phyloP scores from a whole-genome alignment of 768 basidiomycete genomes.

The Dendrothele bispora region DNA sequence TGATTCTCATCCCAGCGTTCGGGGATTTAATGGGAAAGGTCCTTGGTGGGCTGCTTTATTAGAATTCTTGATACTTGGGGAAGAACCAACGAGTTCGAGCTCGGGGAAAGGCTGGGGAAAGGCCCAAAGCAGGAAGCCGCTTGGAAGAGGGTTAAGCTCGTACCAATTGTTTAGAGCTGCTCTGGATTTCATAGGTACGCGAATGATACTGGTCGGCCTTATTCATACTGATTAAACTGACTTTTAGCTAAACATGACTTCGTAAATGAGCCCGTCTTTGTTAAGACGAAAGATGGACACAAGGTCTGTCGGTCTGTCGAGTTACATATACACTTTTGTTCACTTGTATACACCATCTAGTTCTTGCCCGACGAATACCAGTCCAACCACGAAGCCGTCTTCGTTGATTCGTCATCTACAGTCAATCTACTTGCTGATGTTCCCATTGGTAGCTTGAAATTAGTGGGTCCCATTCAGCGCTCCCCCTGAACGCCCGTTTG shows the following conservation, averaged over 20 bases:
- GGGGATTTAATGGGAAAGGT: constrained; percentile 71
- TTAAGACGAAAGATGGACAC: constrained; percentile 56
- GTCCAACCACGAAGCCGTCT: constrained; percentile 50
- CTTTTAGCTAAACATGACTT: constrained; percentile 72
- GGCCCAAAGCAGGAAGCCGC: constrained; percentile 39
- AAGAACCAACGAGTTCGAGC: constrained; percentile 48
- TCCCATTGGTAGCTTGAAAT: constrained; percentile 72
- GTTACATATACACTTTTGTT: background rate
- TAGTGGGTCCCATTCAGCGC: constrained; percentile 60
- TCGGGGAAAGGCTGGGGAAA: constrained; percentile 29
- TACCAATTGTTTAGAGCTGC: constrained; percentile 89
- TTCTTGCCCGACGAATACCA: constrained; percentile 59
- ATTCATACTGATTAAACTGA: constrained; percentile 9
- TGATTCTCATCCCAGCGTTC: constrained; percentile 49
- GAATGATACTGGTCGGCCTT: too few species aligned
- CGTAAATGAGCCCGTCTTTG: constrained; percentile 51
- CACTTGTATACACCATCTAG: constrained; percentile 34
- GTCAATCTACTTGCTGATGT: constrained; percentile 78
- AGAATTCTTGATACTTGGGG: constrained; percentile 63
- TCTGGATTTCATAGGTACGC: constrained; percentile 79
- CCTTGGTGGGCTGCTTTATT: constrained; percentile 69
- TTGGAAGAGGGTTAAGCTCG: constrained; percentile 83
- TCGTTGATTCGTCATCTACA: constrained; percentile 77
- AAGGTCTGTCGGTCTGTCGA: constrained; percentile 42
- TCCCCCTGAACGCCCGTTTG: background rate